Percentiles rank a stretch among this genome's conserved stretches.
Conservation (phyloP, 192 early-diverging fungal species). For the Gonapodya prolifera region DNA sequence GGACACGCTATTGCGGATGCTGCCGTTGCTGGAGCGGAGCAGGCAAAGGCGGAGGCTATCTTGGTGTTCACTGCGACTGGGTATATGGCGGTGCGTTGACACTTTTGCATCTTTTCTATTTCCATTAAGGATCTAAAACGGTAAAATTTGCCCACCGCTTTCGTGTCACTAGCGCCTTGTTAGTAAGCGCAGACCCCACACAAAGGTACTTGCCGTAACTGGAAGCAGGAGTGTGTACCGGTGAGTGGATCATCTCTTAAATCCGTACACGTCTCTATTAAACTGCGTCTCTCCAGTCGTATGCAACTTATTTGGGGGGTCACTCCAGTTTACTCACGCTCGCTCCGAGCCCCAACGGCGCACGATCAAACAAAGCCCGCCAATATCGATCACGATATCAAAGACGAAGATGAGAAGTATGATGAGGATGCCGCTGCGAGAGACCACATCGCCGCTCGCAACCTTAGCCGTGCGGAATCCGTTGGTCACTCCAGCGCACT, state of each 20-base stretch:
- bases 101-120: too few species aligned
- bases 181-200: slow-evolving; percentile 30
- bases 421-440: background rate
- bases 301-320: background rate
- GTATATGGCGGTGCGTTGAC: slow-evolving; percentile 7
- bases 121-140: slow-evolving; percentile 24
- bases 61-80: slow-evolving; percentile 23
- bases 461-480: background rate
- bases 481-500: slow-evolving; percentile 2
- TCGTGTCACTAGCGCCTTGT: too few species aligned
- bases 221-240: slow-evolving; percentile 23
- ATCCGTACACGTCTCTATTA: background rate
- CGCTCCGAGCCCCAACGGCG: background rate
- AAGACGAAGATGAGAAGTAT: background rate
- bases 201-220: slow-evolving; percentile 34
- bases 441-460: background rate
- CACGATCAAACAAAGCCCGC: background rate
- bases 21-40: slow-evolving; percentile 30
- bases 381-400: too few species aligned
- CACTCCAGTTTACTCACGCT: background rate
- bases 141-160: too few species aligned
- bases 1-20: slow-evolving; percentile 38
- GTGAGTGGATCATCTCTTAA: too few species aligned
- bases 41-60: slow-evolving; percentile 27
- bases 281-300: background rate